Conservation (phyloP, 352 stramenopile genomes). For the Globisporangium paddicum region DNA sequence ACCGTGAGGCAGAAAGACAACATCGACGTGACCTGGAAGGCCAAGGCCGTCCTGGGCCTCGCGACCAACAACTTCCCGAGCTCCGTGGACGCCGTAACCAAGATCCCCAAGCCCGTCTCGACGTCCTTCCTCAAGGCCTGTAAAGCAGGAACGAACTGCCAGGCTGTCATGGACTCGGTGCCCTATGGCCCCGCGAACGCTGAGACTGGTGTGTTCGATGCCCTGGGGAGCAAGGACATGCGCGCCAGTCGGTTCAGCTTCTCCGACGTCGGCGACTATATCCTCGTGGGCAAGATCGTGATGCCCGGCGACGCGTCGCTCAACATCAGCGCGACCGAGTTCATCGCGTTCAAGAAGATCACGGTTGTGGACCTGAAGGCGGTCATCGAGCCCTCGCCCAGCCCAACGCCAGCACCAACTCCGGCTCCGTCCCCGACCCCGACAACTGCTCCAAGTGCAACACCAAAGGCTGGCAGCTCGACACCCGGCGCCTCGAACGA, state of each 20-base stretch:
- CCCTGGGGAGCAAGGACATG: constrained; percentile 39
- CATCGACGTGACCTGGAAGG: constrained; percentile 52
- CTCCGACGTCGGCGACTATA: constrained; percentile 44
- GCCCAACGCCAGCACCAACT: constrained; percentile 11
- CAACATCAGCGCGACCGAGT: constrained; percentile 50
- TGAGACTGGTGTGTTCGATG: constrained; percentile 34
- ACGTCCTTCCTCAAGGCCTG: constrained; percentile 52
- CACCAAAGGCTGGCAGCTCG: neutral
- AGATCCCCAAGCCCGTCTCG: constrained; percentile 27
- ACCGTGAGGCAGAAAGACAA: constrained; percentile 47
- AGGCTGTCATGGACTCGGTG: constrained; percentile 33
- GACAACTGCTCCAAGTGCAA: constrained; percentile 8
- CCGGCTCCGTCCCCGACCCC: constrained; percentile 6
- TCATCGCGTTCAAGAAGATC: constrained; percentile 64
- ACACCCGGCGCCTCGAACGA: neutral
- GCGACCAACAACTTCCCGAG: constrained; percentile 56
- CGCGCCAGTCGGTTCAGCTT: constrained; percentile 47
- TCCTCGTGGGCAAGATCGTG: constrained; percentile 57
- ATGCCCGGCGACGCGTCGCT: constrained; percentile 41
- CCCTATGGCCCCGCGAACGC: constrained; percentile 27
- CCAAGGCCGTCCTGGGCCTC: constrained; percentile 26
- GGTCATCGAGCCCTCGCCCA: constrained; percentile 24
- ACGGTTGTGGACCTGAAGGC: constrained; percentile 43
- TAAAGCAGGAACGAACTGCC: constrained; percentile 63
- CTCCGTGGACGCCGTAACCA: constrained; percentile 39